A percentile compares a stretch with the other conserved stretches of the same genome.
phyloP scores from a whole-genome alignment of 345 rosid genomes.

The Adansonia digitata region DNA sequence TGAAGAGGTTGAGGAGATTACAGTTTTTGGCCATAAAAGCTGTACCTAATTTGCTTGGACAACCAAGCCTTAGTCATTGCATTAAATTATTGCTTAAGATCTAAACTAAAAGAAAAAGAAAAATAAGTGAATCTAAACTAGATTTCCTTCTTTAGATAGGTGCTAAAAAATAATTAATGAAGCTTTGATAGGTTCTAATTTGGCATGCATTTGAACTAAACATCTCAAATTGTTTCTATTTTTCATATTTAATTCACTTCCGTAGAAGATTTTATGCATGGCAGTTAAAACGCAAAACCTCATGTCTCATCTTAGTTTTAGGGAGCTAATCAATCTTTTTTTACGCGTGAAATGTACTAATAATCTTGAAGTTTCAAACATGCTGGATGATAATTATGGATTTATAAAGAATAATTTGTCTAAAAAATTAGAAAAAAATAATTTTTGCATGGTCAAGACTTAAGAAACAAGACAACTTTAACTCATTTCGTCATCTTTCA shows the following conservation, averaged over 20 bases:
- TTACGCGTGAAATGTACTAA: neutral
- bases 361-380: neutral
- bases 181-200: no score
- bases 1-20: slow-evolving; percentile 17
- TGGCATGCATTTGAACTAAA: no score
- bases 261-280: neutral
- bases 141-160: no score
- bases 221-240: no score
- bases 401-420: neutral
- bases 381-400: neutral
- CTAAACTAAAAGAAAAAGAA: no score
- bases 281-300: neutral
- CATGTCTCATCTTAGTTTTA: neutral
- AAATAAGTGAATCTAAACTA: no score
- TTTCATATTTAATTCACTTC: neutral
- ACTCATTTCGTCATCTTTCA: neutral
- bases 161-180: no score
- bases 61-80: slow-evolving; percentile 4
- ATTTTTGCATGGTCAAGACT: neutral
- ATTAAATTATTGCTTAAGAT: neutral
- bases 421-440: neutral
- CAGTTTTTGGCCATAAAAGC: slow-evolving; percentile 2
- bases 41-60: slow-evolving; percentile 19
- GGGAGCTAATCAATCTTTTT: neutral
- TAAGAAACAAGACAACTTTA: neutral